These are phyloP conservation scores for Artemisia annua DNA, from an alignment of 129 eudicot genomes.

Conservation along the genomic window DNA sequence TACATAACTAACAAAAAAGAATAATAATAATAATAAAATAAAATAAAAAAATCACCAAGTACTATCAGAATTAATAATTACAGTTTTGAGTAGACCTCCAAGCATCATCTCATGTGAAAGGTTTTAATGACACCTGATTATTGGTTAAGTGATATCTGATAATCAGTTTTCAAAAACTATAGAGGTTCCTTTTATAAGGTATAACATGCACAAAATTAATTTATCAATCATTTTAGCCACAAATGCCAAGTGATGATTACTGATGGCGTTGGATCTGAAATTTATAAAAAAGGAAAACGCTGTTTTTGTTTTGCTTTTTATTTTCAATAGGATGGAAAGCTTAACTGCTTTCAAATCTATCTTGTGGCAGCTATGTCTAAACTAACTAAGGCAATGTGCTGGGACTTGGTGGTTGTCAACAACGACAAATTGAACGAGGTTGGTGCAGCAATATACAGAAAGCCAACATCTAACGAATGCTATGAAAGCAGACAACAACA, in stretches of 20 bases:
- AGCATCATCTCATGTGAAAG: background rate
- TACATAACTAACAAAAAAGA: too few relatives aligned
- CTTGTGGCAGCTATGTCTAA: slow-evolving; percentile 54
- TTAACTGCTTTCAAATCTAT: background rate
- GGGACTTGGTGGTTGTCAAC: slow-evolving; percentile 53
- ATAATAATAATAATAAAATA: background rate
- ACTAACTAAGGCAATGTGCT: slow-evolving; percentile 66
- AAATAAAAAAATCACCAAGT: background rate
- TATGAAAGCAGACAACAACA: slow-evolving; percentile 51
- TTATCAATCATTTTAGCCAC: background rate
- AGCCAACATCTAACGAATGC: slow-evolving; percentile 68
- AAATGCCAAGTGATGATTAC: background rate
- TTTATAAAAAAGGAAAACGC: background rate
- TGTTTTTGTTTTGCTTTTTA: background rate
- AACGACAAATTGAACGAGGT: slow-evolving; percentile 50
- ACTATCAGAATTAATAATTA: background rate
- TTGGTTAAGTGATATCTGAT: background rate
- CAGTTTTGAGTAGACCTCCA: background rate
- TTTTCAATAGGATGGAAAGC: background rate
- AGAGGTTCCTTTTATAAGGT: too few relatives aligned
- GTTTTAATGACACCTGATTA: background rate
- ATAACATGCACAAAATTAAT: too few relatives aligned
- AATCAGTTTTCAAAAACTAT: too few relatives aligned
- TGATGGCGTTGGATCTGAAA: background rate
- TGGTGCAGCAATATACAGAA: slow-evolving; percentile 61